Conservation (phyloP, 192 early-diverging fungal genomes). For the Fimicolochytrium jonesii region DNA sequence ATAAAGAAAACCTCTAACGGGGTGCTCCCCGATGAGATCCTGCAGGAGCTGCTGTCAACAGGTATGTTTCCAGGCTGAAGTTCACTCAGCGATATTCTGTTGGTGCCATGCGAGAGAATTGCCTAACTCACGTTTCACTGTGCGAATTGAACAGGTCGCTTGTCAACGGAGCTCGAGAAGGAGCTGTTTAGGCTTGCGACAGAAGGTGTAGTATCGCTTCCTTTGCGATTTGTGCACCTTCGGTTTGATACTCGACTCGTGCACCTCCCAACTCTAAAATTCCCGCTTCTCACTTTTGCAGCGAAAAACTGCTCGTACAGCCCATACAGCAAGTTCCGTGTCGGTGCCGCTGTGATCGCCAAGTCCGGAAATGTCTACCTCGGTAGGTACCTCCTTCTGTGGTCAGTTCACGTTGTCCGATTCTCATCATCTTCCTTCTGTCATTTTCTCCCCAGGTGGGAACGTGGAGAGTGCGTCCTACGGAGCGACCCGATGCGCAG, state of each 20-base stretch:
- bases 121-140: too few species aligned
- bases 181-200: constrained; percentile 7
- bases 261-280: too few species aligned
- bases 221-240: too few species aligned
- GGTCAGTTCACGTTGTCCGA: too few species aligned
- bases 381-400: background rate
- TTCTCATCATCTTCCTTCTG: constrained; percentile 24
- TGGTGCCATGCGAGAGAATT: too few species aligned
- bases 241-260: too few species aligned
- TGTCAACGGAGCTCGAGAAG: constrained; percentile 3
- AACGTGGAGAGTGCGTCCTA: constrained; percentile 92
- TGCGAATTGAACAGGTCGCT: too few species aligned
- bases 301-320: constrained; percentile 77
- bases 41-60: background rate
- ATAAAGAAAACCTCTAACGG: background rate
- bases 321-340: constrained; percentile 89
- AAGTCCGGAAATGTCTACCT: constrained; percentile 54
- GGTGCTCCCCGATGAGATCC: background rate
- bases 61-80: too few species aligned
- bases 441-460: constrained; percentile 59
- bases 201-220: too few species aligned
- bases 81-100: too few species aligned
- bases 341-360: constrained; percentile 78
- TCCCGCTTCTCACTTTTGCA: background rate
- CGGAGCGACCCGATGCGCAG: constrained; percentile 83